Conservation (phyloP, 2,329 filamentous ascomycete species). For the Claviceps pusilla region DNA sequence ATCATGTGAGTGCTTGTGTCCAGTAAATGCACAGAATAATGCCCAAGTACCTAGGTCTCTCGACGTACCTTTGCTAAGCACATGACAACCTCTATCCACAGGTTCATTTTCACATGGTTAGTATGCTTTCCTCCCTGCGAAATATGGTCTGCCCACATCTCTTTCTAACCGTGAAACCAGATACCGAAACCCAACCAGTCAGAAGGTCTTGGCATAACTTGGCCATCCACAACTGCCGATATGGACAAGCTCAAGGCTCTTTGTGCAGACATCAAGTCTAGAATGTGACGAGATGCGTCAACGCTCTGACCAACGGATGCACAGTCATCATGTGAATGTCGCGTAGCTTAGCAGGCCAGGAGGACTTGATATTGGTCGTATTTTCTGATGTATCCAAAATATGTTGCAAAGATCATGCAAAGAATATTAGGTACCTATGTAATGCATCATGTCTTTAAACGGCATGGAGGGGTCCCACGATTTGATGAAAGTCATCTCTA, state of each 20-base stretch:
- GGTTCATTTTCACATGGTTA: constrained; percentile 89
- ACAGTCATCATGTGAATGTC: not conserved
- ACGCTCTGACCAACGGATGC: not conserved
- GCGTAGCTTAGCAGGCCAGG: not conserved
- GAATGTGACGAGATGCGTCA: constrained; percentile 46
- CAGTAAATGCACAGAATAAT: not conserved
- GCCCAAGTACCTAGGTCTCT: too few relatives aligned
- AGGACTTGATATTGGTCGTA: not conserved
- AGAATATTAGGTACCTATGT: not conserved
- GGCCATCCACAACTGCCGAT: constrained; percentile 61
- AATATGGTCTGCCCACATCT: not conserved
- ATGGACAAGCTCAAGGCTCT: constrained; percentile 73
- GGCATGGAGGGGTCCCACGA: not conserved
- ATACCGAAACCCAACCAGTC: constrained; percentile 83
- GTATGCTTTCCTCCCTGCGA: constrained; percentile 9
- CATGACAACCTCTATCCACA: constrained; percentile 16
- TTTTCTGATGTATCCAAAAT: not conserved
- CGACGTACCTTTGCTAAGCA: not conserved
- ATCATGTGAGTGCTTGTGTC: constrained; percentile 50
- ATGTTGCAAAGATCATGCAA: not conserved
- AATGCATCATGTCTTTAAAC: not conserved
- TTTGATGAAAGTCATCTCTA: not conserved
- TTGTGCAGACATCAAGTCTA: constrained; percentile 71
- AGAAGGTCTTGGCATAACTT: constrained; percentile 66
- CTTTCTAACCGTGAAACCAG: constrained; percentile 24